Evolutionary conservation across 257 asterid species (phyloP), one percentile per base, ranked within the genome.

Genomic region (Nicotiana noctiflora): DNA sequence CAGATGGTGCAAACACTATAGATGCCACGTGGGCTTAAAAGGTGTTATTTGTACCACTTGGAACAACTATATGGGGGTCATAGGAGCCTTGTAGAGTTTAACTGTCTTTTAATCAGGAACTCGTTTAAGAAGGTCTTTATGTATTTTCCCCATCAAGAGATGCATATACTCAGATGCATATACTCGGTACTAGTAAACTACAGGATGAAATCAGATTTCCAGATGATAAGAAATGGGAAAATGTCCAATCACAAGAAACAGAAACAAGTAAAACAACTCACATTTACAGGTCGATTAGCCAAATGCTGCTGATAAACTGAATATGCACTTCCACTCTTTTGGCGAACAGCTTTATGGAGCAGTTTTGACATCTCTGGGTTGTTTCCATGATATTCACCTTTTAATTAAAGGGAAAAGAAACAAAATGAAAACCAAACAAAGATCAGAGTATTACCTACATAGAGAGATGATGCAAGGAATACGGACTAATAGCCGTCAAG

Each of bases 351-450:
- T 94, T 96, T 96, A 84, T 96, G 99, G 81, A 96, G 98, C 91
- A 96, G 86, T 86, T 96, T 96, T 76, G 99, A 96, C 99, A 96
- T 96, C 89, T 96, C 98, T 2, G 99, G 99, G 82, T 96, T 96
- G 89, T 96, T 96, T 74, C 98, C 96, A 86, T 96, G 99, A 84
- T 96, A 96, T 85, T 95, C 98, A 75, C 99, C 99, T 93, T 81
- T 75, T 52, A 81, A 85, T 80, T 62, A 79, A 76, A 55, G 79
- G 77, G 79, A 86, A 56, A 77, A 52, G 75, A 62, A 19, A 25
- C 27, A 60, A 31, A 49, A 40, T 27, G 70, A 79, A 72, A 72
- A 72, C 59, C 32, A 72, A 72, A 40, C 49, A 3, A 40, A 40
- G 49, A 40, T 40, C 12, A 40, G 49, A 40, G 12, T 40, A 40